A percentile compares a stretch with the other conserved stretches of the same genome.
These are phyloP conservation scores for Mucuna pruriens DNA, from an alignment of 306 rosid species.

Conservation along the genomic window DNA sequence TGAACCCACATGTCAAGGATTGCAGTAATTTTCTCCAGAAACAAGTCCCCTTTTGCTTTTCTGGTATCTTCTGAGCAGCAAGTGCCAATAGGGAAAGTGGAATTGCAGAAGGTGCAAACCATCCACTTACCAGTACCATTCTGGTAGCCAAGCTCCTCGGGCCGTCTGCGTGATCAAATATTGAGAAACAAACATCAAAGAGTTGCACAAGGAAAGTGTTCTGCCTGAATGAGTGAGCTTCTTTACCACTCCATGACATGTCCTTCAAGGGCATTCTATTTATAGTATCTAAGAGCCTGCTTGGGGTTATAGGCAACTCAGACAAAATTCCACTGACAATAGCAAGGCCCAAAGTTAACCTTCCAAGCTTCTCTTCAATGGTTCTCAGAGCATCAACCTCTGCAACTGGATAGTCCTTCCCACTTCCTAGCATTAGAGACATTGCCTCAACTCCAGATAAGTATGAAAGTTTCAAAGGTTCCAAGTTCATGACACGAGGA, in stretches of 20 bases:
- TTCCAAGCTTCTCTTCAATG: constrained; percentile 79
- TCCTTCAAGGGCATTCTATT: constrained; percentile 88
- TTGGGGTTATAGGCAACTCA: constrained; percentile 88
- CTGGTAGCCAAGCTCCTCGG: constrained; percentile 85
- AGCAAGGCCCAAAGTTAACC: constrained; percentile 83
- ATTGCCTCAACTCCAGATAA: constrained; percentile 88
- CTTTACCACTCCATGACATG: constrained; percentile 70
- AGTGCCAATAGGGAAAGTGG: constrained; percentile 67
- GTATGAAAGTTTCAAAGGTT: constrained; percentile 80
- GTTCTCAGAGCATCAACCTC: constrained; percentile 79
- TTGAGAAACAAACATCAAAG: constrained; percentile 86
- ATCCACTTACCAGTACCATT: constrained; percentile 87
- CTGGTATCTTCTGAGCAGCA: constrained; percentile 77
- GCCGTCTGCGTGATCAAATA: constrained; percentile 88
- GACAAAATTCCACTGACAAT: constrained; percentile 77
- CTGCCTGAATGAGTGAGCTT: constrained; percentile 59
- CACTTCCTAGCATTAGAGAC: constrained; percentile 75
- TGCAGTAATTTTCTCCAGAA: constrained; percentile 61
- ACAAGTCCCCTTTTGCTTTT: constrained; percentile 53
- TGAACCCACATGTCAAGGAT: constrained; percentile 67
- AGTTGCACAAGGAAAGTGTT: constrained; percentile 83
- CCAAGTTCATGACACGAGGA: constrained; percentile 80
- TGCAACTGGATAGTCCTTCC: constrained; percentile 69
- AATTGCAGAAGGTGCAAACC: constrained; percentile 83
- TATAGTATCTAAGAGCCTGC: constrained; percentile 82